Base-by-base conservation (phyloP, 2,329 filamentous ascomycete species). In the Hortaea sp. region DNA sequence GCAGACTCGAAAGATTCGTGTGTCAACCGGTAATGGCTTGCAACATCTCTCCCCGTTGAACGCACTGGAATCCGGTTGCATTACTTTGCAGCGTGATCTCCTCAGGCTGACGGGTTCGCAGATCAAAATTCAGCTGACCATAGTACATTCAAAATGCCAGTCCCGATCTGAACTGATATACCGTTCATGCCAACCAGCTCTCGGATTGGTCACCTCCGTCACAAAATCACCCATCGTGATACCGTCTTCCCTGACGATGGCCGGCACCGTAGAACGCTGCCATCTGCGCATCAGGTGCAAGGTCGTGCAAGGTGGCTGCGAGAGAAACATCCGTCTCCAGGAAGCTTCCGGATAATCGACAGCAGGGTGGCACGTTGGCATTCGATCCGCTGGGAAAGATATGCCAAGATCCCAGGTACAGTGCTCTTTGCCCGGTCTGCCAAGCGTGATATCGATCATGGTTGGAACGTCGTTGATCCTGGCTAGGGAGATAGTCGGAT, bases 331-430 rank as follows among this genome's bases (percentile, higher is more conserved):
- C 6, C 41, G 27, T 42, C 42, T 7, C 48, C 49, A 38, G 47
- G 49, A 13, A 39, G 43, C 20, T 32, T 44, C 10, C n/a, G 41
- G 28, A 47, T 44, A 27, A 12, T 41, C 20, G 29, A 46, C 44
- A 7, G 44, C 47, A 41, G 11, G 20, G 28, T n/a, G 42, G 11
- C 6, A 53, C 29, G 7, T 41, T 32, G 12, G 49, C 46, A 5
- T 50, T 9, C 27, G 56, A 47, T 12, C 50, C 44, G 12, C 52
- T 45, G 3, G 50, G 49, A 43, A 58, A 42, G 45, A 56, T 42
- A 44, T 41, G n/a, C 56, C 61, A 20, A 64, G 53, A 39, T 62
- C 58, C 62, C 62, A 64, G 10, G 53, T 55, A 60, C 62, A 63
- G 32, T 56, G 50, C 37, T 61, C 59, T n/a, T 44, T 49, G 28